Base-by-base conservation (phyloP, 2,329 filamentous ascomycete genomes). In the Davidsoniella neocaledoniae region DNA sequence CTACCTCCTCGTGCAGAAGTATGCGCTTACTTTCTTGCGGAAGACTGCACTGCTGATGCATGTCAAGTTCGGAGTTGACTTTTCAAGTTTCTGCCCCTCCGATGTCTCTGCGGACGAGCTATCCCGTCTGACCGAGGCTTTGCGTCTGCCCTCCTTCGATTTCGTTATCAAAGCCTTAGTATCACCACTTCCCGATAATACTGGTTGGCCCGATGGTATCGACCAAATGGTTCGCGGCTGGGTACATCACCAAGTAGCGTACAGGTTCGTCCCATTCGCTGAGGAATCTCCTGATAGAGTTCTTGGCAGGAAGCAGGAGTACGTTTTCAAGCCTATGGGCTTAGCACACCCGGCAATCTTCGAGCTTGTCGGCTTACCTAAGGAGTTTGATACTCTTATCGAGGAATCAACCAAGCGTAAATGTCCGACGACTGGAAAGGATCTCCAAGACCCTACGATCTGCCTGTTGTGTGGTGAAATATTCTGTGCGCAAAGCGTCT, bases 391-490 rank as follows among this genome's bases (percentile, higher is more conserved):
- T 62, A 82, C 79, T 2, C 71, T 98, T 37, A 94, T 94, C 52
- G 90, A 95, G 60, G 88, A 94, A 64, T 86, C 86, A 23, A 90
- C 91, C 57, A 80, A 79, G 55, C 72, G 83, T 48, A 79, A 76
- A 46, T 98, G 91, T 60, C 87, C 87, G 0, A 93, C 81, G 2
- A 94, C 86, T 1, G 87, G 87, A 56, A 93, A 91, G 62, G 90
- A 95, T 57, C 68, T 98, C 46, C 82, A 81, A 2, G 93, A 98
- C 63, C 87, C 91, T 0, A 85, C 83, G 55, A 77, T 98, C 37
- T 98, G 91, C 60, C 73, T 98, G 38, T 86, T 95, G 67, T 98
- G 91, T 61, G 90, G 91, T 33, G 87, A 88, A n/a, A 86, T 98
- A 39, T 90, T 95, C 64, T 98, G 91, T 65, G 86, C 83, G 8